phyloP scores from a whole-genome alignment of 2,329 filamentous ascomycete genomes.

The Pseudogymnoascus sp. region DNA sequence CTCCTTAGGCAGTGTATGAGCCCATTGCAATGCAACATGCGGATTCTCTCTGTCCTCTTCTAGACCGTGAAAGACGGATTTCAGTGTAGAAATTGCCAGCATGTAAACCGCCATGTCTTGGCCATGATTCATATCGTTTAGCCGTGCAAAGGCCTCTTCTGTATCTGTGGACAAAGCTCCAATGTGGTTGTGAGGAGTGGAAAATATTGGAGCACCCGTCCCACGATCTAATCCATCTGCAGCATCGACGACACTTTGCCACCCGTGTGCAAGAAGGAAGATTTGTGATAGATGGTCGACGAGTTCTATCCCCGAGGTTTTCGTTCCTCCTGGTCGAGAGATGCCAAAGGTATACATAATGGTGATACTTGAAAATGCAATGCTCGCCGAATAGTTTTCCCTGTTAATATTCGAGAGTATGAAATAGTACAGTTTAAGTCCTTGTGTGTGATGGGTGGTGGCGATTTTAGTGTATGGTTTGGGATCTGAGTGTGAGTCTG shows the following conservation, averaged over 20 bases:
- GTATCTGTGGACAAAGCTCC: background rate
- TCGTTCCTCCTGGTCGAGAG: background rate
- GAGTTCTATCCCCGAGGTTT: background rate
- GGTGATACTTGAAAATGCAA: conserved; percentile 17
- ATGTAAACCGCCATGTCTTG: conserved; percentile 5
- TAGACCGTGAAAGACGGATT: conserved; percentile 7
- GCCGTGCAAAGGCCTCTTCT: conserved; percentile 8
- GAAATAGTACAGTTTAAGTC: conserved; percentile 11
- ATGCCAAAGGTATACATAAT: conserved; percentile 14
- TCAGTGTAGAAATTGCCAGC: conserved; percentile 12
- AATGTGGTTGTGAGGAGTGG: background rate
- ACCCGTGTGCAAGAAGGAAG: conserved; percentile 13
- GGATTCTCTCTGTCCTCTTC: conserved; percentile 9
- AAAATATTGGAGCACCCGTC: background rate
- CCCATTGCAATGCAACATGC: conserved; percentile 12
- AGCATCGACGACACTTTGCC: conserved; percentile 13
- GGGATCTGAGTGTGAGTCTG: conserved; percentile 3
- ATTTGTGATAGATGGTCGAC: conserved; percentile 14
- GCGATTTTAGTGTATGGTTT: conserved; percentile 12
- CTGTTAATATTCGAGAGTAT: conserved; percentile 12
- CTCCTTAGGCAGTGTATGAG: conserved; percentile 5
- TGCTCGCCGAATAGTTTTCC: conserved; percentile 14
- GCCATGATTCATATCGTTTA: conserved; percentile 11
- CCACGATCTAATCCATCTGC: conserved; percentile 9
- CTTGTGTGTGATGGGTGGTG: conserved; percentile 13